Percentiles rank a stretch among this genome's conserved stretches.
phyloP scores from a whole-genome alignment of 495 filamentous ascomycete species.

The Aspergillus steynii region DNA sequence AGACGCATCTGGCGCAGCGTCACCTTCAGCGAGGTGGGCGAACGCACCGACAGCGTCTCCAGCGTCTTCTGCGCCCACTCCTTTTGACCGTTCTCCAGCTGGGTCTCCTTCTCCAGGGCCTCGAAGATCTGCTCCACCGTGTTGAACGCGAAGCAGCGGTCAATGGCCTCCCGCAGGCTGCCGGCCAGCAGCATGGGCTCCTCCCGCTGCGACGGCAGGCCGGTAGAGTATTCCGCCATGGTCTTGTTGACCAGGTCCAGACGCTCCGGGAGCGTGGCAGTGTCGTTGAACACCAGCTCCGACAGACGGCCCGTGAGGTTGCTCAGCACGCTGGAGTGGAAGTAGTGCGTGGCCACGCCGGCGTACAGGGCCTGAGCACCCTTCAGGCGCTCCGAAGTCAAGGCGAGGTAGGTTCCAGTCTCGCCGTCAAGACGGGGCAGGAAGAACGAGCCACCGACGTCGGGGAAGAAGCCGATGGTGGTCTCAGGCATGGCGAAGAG shows the following conservation, averaged over 20 bases:
- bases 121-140: slow-evolving; percentile 67
- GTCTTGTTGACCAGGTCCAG: slow-evolving; percentile 75
- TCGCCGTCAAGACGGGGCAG: slow-evolving; percentile 82
- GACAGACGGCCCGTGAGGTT: slow-evolving; percentile 81
- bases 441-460: slow-evolving; percentile 95
- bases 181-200: slow-evolving; percentile 65
- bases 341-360: slow-evolving; percentile 89
- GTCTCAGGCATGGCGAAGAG: slow-evolving; percentile 98
- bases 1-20: slow-evolving; percentile 76
- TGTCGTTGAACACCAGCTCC: slow-evolving; percentile 84
- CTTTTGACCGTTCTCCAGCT: slow-evolving; percentile 53
- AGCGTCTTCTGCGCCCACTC: slow-evolving; percentile 77
- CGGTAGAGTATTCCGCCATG: slow-evolving; percentile 86
- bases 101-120: slow-evolving; percentile 61
- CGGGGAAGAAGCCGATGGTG: slow-evolving; percentile 95
- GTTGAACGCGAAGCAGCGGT: slow-evolving; percentile 73
- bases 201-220: slow-evolving; percentile 64
- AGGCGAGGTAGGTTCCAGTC: slow-evolving; percentile 83
- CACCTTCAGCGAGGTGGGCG: slow-evolving; percentile 82
- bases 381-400: slow-evolving; percentile 78
- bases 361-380: slow-evolving; percentile 80
- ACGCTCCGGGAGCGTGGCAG: slow-evolving; percentile 58
- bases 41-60: slow-evolving; percentile 67
- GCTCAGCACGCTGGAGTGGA: slow-evolving; percentile 82
- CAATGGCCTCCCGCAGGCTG: slow-evolving; percentile 70